Percentiles rank a stretch among this genome's conserved stretches.
phyloP scores from a whole-genome alignment of 257 asterid species.

The Anisodus tanguticus region DNA sequence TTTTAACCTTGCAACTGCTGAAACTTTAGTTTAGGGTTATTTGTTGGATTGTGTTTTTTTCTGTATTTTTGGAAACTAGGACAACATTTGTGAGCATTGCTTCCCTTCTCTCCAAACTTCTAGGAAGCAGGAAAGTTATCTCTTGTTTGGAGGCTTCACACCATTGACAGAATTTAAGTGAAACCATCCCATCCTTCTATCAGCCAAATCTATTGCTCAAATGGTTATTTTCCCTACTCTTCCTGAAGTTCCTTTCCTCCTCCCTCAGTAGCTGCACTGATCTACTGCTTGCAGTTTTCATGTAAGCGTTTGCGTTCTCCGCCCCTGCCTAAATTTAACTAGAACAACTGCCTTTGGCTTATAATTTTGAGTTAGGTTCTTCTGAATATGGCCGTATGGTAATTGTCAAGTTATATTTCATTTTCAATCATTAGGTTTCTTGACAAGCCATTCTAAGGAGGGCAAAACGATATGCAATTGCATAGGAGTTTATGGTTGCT shows the following conservation, averaged over 20 bases:
- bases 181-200: constrained; percentile 8
- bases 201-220: not conserved
- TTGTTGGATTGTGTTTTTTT: not conserved
- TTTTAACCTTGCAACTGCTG: not conserved
- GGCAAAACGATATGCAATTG: not conserved
- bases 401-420: not conserved
- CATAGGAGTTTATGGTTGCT: not conserved
- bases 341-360: not conserved
- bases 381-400: not conserved
- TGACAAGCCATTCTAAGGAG: too few relatives aligned
- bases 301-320: not conserved
- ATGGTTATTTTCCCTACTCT: not conserved
- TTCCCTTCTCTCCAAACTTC: not conserved
- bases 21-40: not conserved
- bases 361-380: not conserved
- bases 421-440: not conserved
- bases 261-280: not conserved
- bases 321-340: not conserved
- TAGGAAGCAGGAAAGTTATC: not conserved
- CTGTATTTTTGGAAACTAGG: not conserved
- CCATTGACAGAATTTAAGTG: not conserved
- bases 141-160: constrained; percentile 1
- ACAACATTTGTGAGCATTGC: not conserved
- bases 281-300: not conserved
- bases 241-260: not conserved